A percentile compares a stretch with the other conserved stretches of the same genome.
These are phyloP conservation scores for Parmelia sp. DNA, from an alignment of 495 filamentous ascomycete species.

Conservation along the genomic window DNA sequence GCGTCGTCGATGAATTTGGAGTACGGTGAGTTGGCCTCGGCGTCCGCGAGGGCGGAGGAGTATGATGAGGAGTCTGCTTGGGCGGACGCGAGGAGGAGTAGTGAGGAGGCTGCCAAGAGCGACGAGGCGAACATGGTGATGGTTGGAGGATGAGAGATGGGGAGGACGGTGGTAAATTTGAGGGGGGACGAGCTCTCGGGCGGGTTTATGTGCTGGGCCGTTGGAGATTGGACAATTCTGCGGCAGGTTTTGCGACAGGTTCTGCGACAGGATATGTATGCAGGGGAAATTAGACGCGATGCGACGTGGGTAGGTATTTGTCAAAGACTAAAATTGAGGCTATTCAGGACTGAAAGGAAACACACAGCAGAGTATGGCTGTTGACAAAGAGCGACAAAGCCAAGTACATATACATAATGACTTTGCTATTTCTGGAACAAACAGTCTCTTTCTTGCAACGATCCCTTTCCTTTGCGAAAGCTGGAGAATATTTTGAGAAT, in stretches of 20 bases:
- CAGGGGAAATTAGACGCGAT: conserved; percentile 2
- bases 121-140: not conserved
- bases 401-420: not conserved
- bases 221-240: not conserved
- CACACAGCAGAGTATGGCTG: not conserved
- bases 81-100: not conserved
- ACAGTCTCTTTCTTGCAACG: not conserved
- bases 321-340: not conserved
- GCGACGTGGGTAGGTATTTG: not conserved
- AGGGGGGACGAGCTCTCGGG: not conserved
- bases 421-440: not conserved
- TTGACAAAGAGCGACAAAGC: not conserved
- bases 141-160: not conserved
- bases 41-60: not conserved
- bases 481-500: no score
- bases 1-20: conserved; percentile 5
- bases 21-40: not conserved
- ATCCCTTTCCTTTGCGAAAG: no score
- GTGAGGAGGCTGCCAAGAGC: not conserved
- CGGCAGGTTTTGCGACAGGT: not conserved
- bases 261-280: conserved; percentile 2
- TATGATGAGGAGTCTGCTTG: not conserved
- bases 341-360: not conserved
- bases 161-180: not conserved
- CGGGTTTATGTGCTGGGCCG: not conserved